phyloP scores from a whole-genome alignment of 2,329 filamentous ascomycete genomes.

The Trichoderma sp. region DNA sequence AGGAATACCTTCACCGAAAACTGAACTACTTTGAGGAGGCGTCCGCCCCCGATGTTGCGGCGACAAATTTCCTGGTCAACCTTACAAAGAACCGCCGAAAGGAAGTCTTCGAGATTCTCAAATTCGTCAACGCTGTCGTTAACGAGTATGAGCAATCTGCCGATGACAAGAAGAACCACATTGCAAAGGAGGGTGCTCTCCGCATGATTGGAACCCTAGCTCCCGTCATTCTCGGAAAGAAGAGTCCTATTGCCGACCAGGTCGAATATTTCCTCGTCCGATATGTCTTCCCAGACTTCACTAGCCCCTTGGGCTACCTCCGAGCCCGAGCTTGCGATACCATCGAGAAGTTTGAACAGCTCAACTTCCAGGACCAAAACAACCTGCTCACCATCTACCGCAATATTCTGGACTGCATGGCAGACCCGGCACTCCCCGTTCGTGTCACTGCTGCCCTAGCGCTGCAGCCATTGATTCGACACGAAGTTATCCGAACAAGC shows the following conservation, averaged over 20 bases:
- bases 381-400: slow-evolving; percentile 96
- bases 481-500: slow-evolving; percentile 87
- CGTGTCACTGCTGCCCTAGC: slow-evolving; percentile 91
- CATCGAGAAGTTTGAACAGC: slow-evolving; percentile 94
- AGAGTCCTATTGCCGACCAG: slow-evolving; percentile 95
- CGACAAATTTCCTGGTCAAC: slow-evolving; percentile 93
- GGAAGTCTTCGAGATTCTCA: slow-evolving; percentile 91
- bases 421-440: slow-evolving; percentile 87
- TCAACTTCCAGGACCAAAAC: slow-evolving; percentile 94
- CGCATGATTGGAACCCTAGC: slow-evolving; percentile 96
- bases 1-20: slow-evolving; percentile 95
- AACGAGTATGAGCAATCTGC: slow-evolving; percentile 84
- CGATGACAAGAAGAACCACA: slow-evolving; percentile 86
- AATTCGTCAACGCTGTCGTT: slow-evolving; percentile 92
- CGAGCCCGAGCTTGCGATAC: slow-evolving; percentile 95
- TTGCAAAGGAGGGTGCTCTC: slow-evolving; percentile 93
- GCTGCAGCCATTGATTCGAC: slow-evolving; percentile 90
- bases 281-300: slow-evolving; percentile 97
- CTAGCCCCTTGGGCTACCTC: slow-evolving; percentile 85
- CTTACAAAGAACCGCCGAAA: slow-evolving; percentile 93
- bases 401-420: slow-evolving; percentile 96
- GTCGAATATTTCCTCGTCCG: slow-evolving; percentile 98
- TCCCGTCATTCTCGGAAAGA: slow-evolving; percentile 92
- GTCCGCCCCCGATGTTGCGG: slow-evolving; percentile 89
- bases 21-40: slow-evolving; percentile 98